A percentile compares a stretch with the other conserved stretches of the same genome.
Conservation (phyloP, 2,329 filamentous ascomycete species). For the Colletotrichum sansevieriae region DNA sequence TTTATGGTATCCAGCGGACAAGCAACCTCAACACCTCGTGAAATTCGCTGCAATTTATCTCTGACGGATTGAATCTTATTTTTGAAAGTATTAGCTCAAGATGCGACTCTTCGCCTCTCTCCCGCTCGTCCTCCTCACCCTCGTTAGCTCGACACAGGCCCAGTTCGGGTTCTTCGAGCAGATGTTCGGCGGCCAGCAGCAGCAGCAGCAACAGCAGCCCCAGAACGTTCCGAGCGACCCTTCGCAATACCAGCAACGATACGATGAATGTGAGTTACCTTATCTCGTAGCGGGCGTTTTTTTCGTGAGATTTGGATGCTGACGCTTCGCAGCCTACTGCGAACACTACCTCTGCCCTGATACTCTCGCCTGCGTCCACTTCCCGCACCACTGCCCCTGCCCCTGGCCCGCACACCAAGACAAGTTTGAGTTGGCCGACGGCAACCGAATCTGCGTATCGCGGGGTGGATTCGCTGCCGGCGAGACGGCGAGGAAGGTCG, state of each 20-base stretch:
- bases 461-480: constrained; percentile 81
- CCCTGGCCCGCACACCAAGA: constrained; percentile 82
- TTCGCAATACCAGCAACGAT: constrained; percentile 79
- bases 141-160: constrained; percentile 73
- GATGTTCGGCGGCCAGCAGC: constrained; percentile 81
- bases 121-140: constrained; percentile 65
- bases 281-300: not conserved
- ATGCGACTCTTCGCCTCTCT: constrained; percentile 50
- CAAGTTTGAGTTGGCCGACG: constrained; percentile 81
- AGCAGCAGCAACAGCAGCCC: constrained; percentile 62
- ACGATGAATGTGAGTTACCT: constrained; percentile 70
- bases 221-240: constrained; percentile 87
- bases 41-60: not conserved
- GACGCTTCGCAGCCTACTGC: constrained; percentile 74
- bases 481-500: constrained; percentile 81
- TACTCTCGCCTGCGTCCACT: constrained; percentile 94
- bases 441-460: constrained; percentile 79
- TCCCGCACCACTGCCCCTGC: constrained; percentile 97
- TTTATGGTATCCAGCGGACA: not conserved
- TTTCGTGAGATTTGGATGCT: not conserved
- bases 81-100: constrained; percentile 30
- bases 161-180: constrained; percentile 99
- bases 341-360: constrained; percentile 95
- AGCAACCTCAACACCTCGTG: too few species aligned
- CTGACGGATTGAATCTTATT: constrained; percentile 39